phyloP scores from a whole-genome alignment of 352 stramenopile genomes.

The Pythium oligandrum region DNA sequence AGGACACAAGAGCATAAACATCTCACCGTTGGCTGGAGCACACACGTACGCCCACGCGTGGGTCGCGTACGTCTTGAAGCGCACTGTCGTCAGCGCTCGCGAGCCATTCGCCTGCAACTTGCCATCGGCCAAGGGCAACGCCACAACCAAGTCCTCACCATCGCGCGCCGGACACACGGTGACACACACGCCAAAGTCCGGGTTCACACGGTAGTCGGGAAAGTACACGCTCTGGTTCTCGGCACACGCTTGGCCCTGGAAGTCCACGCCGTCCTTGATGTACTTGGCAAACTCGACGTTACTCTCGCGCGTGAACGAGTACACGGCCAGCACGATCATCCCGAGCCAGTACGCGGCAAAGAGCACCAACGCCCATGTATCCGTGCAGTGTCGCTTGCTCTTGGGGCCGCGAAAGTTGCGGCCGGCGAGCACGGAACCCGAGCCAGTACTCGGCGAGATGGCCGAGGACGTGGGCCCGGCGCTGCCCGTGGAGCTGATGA shows the following conservation, averaged over 20 bases:
- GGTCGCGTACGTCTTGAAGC: conserved; percentile 65
- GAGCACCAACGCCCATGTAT: conserved; percentile 47
- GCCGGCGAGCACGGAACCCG: conserved; percentile 26
- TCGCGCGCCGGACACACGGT: conserved; percentile 34
- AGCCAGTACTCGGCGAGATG: conserved; percentile 46
- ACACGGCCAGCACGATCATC: conserved; percentile 65
- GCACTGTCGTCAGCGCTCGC: conserved; percentile 27
- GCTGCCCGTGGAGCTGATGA: conserved; percentile 24
- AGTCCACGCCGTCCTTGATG: conserved; percentile 77
- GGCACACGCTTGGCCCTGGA: conserved; percentile 54
- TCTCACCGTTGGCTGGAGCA: conserved; percentile 47
- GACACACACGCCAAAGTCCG: conserved; percentile 81
- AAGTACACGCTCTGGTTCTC: conserved; percentile 64
- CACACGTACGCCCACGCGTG: conserved; percentile 67
- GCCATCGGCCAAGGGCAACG: conserved; percentile 37
- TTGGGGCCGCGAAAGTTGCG: conserved; percentile 38
- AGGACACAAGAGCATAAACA: neutral
- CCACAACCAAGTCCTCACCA: conserved; percentile 40
- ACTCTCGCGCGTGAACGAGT: conserved; percentile 63
- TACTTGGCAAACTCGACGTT: conserved; percentile 67
- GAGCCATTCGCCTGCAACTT: conserved; percentile 29
- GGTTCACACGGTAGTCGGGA: conserved; percentile 53
- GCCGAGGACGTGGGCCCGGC: conserved; percentile 26
- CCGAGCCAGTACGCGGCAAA: conserved; percentile 70
- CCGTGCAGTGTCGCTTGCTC: conserved; percentile 46